A percentile compares a stretch with the other conserved stretches of the same genome.
These are phyloP conservation scores for Tardiomyces digboiensis DNA, from an alignment of 1,139 yeast species.

Conservation along the genomic window DNA sequence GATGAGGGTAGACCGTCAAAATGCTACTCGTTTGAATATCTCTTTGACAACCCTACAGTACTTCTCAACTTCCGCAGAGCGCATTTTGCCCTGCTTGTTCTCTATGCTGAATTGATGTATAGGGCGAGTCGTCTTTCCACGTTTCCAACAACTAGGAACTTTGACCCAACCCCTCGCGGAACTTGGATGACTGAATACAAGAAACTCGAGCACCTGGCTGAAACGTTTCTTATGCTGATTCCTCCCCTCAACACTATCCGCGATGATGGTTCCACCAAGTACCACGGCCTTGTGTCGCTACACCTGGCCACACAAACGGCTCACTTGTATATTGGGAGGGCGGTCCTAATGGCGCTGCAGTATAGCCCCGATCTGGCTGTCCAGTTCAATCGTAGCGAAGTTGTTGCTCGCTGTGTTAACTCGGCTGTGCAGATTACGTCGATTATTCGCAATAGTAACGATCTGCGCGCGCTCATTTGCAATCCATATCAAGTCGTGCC, in stretches of 20 bases:
- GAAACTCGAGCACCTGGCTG: background rate
- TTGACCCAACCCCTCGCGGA: background rate
- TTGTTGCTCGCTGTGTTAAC: background rate
- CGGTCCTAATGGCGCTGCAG: background rate
- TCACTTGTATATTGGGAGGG: background rate
- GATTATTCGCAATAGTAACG: background rate
- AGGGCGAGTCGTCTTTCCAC: background rate
- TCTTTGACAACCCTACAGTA: background rate
- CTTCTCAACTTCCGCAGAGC: background rate
- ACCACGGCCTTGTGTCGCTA: background rate
- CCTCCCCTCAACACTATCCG: background rate
- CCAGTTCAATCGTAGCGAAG: background rate
- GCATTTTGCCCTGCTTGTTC: background rate
- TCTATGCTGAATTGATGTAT: background rate
- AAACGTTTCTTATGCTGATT: background rate
- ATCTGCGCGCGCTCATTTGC: background rate
- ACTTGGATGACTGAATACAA: background rate
- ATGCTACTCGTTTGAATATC: background rate
- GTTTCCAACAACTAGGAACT: background rate
- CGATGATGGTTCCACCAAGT: background rate
- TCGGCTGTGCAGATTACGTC: background rate
- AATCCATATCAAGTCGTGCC: constrained; percentile 2
- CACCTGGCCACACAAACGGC: background rate
- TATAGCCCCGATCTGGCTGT: background rate
- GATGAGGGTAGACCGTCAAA: constrained; percentile 5